Evolutionary conservation across 257 asterid species (phyloP), one percentile per base, ranked within the genome.

Genomic region (Scutellaria galericulata): DNA sequence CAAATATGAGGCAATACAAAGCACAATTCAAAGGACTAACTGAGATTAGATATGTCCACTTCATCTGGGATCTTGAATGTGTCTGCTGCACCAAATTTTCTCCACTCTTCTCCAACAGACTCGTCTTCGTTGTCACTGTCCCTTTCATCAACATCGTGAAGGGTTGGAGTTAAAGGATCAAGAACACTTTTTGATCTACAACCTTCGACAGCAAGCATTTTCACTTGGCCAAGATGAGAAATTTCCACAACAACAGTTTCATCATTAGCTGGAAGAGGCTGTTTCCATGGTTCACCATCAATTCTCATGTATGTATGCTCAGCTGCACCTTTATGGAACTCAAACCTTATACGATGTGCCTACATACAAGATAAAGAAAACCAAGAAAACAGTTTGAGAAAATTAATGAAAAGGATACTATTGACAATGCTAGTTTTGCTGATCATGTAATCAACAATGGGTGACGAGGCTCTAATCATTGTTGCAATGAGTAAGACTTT

Each of bases 281-380:
- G 97, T 66, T 87, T 90, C 98, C 97, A 92, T 40, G 98, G 97
- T 66, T 92, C 95, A 18, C 98, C 98, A 68, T 90, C 96, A 3
- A 92, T 87, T 79, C 97, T 88, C 98, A 90, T 92, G 83, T 56
- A 92, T 11, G 95, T 90, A 18, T 84, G 79, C 9, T 86, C 89
- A n/a, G 93, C 84, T 45, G 81, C 88, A 7, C 93, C 95, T 76
- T 78, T 88, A 48, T 82, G 91, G 77, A 92, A 90, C 86, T 92
- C 95, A 48, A 92, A 92, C 54, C 84, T 83, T 70, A 92, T 78
- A 57, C 96, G 77, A 51, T 74, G 86, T n/a, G 98, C 96, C 95
- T 92, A 47, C 50, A 47, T 53, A 12, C 40, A 52, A 3, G 12
- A 35, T 41, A 45, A 59, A 7, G 22, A 22, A 3, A 51, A 60